Conservation (phyloP, 148 eudicot species). For the Fagopyrum homotropicum region DNA sequence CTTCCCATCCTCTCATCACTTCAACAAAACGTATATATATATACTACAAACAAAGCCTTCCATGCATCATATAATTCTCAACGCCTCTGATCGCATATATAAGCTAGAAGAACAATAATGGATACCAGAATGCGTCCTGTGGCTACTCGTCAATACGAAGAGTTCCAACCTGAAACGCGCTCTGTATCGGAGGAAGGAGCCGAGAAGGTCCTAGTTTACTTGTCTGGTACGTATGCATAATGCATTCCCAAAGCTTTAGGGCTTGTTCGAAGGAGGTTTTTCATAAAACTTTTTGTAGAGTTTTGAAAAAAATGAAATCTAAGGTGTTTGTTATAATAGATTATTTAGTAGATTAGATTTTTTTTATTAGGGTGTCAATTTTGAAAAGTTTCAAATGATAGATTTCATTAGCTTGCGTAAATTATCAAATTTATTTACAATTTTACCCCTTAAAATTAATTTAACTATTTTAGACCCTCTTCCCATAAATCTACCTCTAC, state of each 20-base stretch:
- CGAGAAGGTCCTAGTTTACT: constrained; percentile 44
- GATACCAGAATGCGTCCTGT: constrained; percentile 14
- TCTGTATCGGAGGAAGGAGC: constrained; percentile 33
- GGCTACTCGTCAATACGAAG: constrained; percentile 26
- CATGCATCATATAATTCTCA: not conserved
- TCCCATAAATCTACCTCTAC: too few species aligned
- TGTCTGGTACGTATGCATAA: constrained; percentile 35
- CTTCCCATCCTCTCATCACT: not conserved
- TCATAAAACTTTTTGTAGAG: too few species aligned
- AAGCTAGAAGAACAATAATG: constrained; percentile 10
- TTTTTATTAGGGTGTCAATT: too few species aligned
- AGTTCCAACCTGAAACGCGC: constrained; percentile 38
- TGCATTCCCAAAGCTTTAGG: not conserved
- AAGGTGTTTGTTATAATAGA: too few species aligned
- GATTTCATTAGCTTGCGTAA: too few species aligned
- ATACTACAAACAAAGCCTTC: not conserved
- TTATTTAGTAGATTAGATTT: too few species aligned
- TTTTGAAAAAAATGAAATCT: too few species aligned
- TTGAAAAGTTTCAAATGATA: too few species aligned
- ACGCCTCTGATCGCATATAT: not conserved
- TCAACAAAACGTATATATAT: not conserved
- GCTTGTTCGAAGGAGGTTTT: too few species aligned
- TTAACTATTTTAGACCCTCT: too few species aligned
- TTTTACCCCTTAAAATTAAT: too few species aligned
- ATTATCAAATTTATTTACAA: too few species aligned